Base-by-base conservation (phyloP, 345 rosid genomes). In the Gynandropsis gynandra region DNA sequence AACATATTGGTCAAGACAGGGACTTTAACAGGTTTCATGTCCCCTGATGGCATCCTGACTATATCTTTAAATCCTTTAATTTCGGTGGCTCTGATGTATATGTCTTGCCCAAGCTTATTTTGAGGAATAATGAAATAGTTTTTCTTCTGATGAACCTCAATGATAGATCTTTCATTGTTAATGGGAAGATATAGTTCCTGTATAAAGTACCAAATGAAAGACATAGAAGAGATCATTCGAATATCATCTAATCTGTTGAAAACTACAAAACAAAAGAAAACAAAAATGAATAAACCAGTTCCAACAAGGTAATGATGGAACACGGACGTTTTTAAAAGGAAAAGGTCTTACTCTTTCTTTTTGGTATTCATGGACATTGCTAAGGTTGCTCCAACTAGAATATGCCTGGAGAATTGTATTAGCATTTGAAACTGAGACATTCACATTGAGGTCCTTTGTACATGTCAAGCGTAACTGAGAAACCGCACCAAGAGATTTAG, bases 381-480 rank as follows among this genome's bases (percentile, higher is more conserved):
- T 72, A 66, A 92, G 83, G 67, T 74, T 85, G 64, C 74, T 79
- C 98, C 98, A 92, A 76, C 96, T 92, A 36, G 95, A 83, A 72
- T 82, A 92, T 46, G 98, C 96, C 82, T 92, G 96, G 72, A 92
- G 74, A 48, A 87, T 73, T 89, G 89, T 84, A 70, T 92, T 92
- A 58, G 74, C 75, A 72, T 80, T 92, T 40, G 95, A 78, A 54
- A 82, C 86, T 17, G 96, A 80, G 64, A 85, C 63, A 63, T 92
- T 92, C 61, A 92, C 64, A 74, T 87, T 92, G 56, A 92, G 69
- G 65, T 87, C 89, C 76, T 76, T 65, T 3, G 82, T 75, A 32
- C 86, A 72, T 56, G 84, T 75, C 63, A 92, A 60, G 54, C 95
- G 96, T 59, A 92, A 59, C 68, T 92, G 93, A 47, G 95, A 80